Conservation (phyloP, 257 asterid species). For the Eustoma russellianum region DNA sequence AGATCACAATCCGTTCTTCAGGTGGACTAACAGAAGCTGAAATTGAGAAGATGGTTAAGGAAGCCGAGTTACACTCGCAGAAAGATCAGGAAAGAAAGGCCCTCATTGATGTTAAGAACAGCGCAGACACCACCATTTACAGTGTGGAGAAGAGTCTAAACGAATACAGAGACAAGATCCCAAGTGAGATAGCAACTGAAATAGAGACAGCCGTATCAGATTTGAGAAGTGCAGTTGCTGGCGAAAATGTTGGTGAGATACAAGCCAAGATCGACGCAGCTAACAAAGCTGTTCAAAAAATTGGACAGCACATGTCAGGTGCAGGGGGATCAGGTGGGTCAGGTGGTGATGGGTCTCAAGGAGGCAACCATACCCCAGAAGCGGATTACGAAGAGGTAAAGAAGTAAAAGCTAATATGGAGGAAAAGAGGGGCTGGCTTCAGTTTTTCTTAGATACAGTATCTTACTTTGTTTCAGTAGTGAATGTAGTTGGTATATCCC, state of each 20-base stretch:
- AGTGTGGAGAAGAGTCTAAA: constrained; percentile 59
- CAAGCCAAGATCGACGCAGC: constrained; percentile 61
- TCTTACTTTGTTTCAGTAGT: no score
- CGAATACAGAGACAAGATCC: constrained; percentile 65
- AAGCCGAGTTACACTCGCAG: constrained; percentile 66
- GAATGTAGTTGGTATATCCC: no score
- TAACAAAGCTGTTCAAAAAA: constrained; percentile 68
- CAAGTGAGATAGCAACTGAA: constrained; percentile 49
- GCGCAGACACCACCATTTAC: constrained; percentile 62
- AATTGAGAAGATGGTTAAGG: constrained; percentile 75
- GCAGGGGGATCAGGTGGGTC: constrained; percentile 23
- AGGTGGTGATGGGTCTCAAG: constrained; percentile 38
- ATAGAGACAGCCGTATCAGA: constrained; percentile 52
- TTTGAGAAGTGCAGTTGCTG: constrained; percentile 42
- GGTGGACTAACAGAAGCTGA: constrained; percentile 72
- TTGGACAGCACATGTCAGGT: constrained; percentile 61
- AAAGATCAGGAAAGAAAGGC: constrained; percentile 57
- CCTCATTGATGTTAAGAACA: constrained; percentile 48
- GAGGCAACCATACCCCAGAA: constrained; percentile 62
- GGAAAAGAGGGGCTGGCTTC: no score
- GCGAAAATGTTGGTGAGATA: constrained; percentile 43
- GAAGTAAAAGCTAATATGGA: constrained; percentile 35
- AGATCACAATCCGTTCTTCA: constrained; percentile 67
- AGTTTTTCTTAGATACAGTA: no score
- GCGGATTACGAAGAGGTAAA: constrained; percentile 81